Conservation (phyloP, 2,329 filamentous ascomycete genomes). For the Cladosporium cucumerinum region DNA sequence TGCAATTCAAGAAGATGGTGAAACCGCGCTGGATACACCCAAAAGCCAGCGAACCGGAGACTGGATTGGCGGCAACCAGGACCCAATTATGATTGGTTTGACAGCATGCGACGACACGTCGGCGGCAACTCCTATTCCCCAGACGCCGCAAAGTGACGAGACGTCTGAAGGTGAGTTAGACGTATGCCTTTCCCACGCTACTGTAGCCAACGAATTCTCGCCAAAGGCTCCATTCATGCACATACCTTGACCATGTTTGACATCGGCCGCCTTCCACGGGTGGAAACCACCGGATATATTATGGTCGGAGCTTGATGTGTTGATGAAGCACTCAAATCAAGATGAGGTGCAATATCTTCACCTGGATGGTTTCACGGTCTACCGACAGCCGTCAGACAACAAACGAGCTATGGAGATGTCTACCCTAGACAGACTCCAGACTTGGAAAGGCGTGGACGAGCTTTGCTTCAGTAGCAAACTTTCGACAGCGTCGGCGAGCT, state of each 20-base stretch:
- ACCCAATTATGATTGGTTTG: not conserved
- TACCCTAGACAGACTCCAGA: slow-evolving; percentile 53
- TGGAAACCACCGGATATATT: slow-evolving; percentile 5
- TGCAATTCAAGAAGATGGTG: not conserved
- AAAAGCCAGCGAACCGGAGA: not conserved
- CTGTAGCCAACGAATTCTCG: not conserved
- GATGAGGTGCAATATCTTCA: slow-evolving; percentile 11
- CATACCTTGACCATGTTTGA: not conserved
- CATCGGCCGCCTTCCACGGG: not conserved
- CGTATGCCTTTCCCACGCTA: not conserved
- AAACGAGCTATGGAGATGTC: slow-evolving; percentile 50
- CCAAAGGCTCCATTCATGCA: not conserved
- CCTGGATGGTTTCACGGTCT: slow-evolving; percentile 25
- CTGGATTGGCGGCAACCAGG: not conserved
- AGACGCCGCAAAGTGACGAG: not conserved
- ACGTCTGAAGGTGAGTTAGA: not conserved
- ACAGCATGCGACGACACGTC: not conserved
- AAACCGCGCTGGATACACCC: not conserved
- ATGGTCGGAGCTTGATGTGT: not conserved
- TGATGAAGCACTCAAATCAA: not conserved
- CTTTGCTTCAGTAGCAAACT: slow-evolving; percentile 63
- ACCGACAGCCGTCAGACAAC: slow-evolving; percentile 19
- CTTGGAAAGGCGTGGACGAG: slow-evolving; percentile 33
- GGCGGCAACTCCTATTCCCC: not conserved
- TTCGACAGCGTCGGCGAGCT: slow-evolving; percentile 38